Evolutionary conservation across 2,329 filamentous ascomycete species (phyloP).

Genomic region (Alternaria incomplexa): DNA sequence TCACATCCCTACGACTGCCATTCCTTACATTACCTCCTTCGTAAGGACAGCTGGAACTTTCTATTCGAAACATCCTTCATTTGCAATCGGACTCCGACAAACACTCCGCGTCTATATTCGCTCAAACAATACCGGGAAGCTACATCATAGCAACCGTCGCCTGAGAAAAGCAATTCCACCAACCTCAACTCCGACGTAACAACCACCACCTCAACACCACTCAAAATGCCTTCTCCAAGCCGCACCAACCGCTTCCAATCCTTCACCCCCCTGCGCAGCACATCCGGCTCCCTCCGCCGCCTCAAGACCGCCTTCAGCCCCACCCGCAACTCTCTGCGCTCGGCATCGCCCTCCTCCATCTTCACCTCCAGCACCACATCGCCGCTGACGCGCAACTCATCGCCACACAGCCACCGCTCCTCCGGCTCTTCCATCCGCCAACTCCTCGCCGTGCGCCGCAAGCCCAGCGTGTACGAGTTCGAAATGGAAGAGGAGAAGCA

Average conservation of each 20-base stretch:
- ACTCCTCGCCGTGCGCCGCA: conserved; percentile 41
- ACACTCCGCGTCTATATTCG: background rate
- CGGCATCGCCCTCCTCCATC: conserved; percentile 27
- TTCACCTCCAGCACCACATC: conserved; percentile 36
- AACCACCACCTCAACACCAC: conserved; percentile 2
- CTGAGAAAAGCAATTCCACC: conserved; percentile 4
- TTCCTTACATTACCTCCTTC: background rate
- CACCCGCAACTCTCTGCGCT: conserved; percentile 36
- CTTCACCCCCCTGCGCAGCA: conserved; percentile 43
- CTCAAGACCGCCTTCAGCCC: conserved; percentile 46
- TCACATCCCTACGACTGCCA: background rate
- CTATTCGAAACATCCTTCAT: background rate
- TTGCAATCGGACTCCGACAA: background rate
- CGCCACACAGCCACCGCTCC: conserved; percentile 37
- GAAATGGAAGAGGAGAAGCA: conserved; percentile 45
- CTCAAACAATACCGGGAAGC: background rate
- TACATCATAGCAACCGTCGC: background rate
- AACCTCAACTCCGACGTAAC: conserved; percentile 1
- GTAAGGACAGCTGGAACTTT: background rate
- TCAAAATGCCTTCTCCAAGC: conserved; percentile 38
- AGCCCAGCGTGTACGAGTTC: conserved; percentile 42
- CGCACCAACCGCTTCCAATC: conserved; percentile 48
- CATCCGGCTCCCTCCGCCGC: conserved; percentile 37
- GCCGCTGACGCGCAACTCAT: conserved; percentile 37
- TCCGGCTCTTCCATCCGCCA: conserved; percentile 35